These are phyloP conservation scores for Psidium guajava DNA, from an alignment of 345 rosid genomes.

Conservation along the genomic window DNA sequence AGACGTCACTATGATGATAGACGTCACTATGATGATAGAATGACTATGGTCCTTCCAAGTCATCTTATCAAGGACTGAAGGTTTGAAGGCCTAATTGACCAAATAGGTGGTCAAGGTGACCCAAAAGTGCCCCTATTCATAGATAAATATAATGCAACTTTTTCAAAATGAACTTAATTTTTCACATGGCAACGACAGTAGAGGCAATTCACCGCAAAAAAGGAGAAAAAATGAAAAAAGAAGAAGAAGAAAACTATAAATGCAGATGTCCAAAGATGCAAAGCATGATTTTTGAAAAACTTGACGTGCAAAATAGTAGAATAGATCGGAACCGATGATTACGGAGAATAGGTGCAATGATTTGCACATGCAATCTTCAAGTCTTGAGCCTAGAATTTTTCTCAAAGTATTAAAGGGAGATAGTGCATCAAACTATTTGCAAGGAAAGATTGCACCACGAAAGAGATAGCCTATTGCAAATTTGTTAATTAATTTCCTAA, in stretches of 20 bases:
- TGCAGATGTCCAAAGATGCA: not conserved
- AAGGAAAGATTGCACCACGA: not conserved
- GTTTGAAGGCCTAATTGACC: too few relatives aligned
- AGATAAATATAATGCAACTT: too few relatives aligned
- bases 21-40: too few relatives aligned
- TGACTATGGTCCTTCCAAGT: too few relatives aligned
- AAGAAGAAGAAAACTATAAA: not conserved
- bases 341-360: not conserved
- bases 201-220: too few relatives aligned
- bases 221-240: too few relatives aligned
- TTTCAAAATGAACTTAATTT: too few relatives aligned
- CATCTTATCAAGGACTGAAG: too few relatives aligned
- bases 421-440: not conserved
- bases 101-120: too few relatives aligned
- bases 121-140: too few relatives aligned
- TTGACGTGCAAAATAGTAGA: not conserved
- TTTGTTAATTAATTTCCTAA: not conserved
- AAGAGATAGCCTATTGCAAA: not conserved
- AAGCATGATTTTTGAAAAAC: not conserved
- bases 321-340: not conserved
- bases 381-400: not conserved
- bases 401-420: not conserved
- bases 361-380: not conserved
- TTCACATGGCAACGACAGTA: too few relatives aligned
- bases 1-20: too few relatives aligned